Base-by-base conservation (phyloP, 345 rosid genomes). In the Gossypium herbaceum region DNA sequence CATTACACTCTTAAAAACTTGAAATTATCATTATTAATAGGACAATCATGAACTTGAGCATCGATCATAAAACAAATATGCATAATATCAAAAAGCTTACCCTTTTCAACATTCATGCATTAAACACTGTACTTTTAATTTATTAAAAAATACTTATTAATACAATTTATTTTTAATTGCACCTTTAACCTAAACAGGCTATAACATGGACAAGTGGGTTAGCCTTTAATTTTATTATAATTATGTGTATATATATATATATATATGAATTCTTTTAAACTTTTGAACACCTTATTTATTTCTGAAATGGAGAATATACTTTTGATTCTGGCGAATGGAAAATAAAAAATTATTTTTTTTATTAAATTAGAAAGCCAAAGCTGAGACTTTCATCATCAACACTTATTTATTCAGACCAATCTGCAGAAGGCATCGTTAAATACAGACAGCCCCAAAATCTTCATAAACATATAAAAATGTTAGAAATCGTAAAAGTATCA, bases 31-130 rank as follows among this genome's bases (percentile, higher is more conserved):
- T 4, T 34, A 1, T 34, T 34, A 0, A 34, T 1, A 34, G 0
- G 1, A 0, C 1, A 4, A 34, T 0, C 6, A 1, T 34, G 0
- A 4, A 34, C 39, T 0, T 0, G 3, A 29, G 0, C 1, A 3
- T 29, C 34, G 34, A 29, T 29, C 0, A 0, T 3, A 3, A 27
- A 29, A 29, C 1, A 0, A 0, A 29, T 0, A 29, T 29, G 34
- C 1, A 29, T 29, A 29, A 3, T 29, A 29, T 29, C 5, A 0
- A 29, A 29, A 29, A 29, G 4, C 0, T 29, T 29, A 29, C 34
- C 34, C 1, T 0, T 3, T 29, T 29, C 34, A 29, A 29, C 5
- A 3, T 29, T 29, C 34, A 29, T 5, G 0, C 34, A 3, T 29
- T 3, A 29, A 29, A 29, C 1, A 5, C 4, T 29, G 0, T 27